phyloP scores from a whole-genome alignment of 306 rosid genomes.

The Corylus americana region DNA sequence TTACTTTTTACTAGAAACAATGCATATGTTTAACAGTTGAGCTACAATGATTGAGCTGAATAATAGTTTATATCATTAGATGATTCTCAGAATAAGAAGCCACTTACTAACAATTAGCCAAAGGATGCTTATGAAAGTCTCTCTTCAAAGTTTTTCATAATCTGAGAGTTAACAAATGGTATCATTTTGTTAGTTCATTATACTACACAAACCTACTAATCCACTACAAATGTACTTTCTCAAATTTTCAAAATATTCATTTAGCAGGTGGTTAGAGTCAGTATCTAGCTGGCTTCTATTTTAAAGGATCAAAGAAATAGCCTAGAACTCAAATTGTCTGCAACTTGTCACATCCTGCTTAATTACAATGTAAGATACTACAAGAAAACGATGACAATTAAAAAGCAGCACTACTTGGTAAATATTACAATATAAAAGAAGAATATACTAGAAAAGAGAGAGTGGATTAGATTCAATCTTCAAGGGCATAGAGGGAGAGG shows the following conservation, averaged over 20 bases:
- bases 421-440: background rate
- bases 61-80: background rate
- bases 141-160: background rate
- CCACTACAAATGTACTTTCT: background rate
- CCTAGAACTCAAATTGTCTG: background rate
- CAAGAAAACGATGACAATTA: background rate
- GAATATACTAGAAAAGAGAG: background rate
- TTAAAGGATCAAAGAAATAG: background rate
- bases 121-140: background rate
- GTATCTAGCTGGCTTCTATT: background rate
- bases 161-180: background rate
- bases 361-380: background rate
- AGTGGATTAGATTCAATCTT: background rate
- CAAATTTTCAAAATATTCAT: background rate
- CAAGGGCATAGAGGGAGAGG: background rate
- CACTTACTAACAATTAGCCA: background rate
- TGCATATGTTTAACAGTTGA: background rate
- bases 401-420: background rate
- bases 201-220: background rate
- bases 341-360: constrained; percentile 1
- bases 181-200: constrained; percentile 1
- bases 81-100: background rate
- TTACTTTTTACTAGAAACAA: background rate
- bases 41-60: background rate
- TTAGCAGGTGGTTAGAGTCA: background rate